Base-by-base conservation (phyloP, 805 yeast species). In the Maudiozyma serrabonitensis region DNA sequence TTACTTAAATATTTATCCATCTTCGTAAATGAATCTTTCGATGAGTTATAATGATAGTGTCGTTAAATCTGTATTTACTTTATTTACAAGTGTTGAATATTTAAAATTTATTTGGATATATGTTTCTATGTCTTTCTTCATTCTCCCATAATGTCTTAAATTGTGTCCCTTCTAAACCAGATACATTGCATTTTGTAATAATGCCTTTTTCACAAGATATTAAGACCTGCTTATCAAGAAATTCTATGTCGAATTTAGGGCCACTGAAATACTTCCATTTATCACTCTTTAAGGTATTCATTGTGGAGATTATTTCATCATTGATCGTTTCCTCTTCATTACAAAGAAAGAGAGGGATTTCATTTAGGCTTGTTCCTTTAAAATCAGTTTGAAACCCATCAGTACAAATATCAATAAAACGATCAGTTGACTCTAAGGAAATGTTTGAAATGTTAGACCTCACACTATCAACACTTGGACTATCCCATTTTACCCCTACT, bases 401-500 rank as follows among this genome's bases (percentile, higher is more conserved):
- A 6, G 50, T 47, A 45, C 63, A 57, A 9, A 68, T 57, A 23
- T 66, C 60, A 8, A 60, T 50, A 45, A 64, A 64, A 6, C 62
- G 67, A 3, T 60, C 58, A 2, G 66, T 51, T 2, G 66, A 58
- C 5, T 54, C 43, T 2, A 90, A 80, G 0, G 72, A 68, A 15
- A 87, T 62, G 60, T 93, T 93, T 0, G 77, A 67, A 3, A 93
- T 95, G n/a, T 80, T 80, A 0, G 96, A 80, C 45, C 81, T 78
- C 4, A 91, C 95, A 28, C 96, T 87, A 32, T 78, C 80, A 1
- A 91, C 87, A 9, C 82, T 78, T 34, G 72, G 67, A 39, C 72
- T 68, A 15, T 58, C 66, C 48, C 80, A 66, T 18, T 64, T 70
- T 1, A 82, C 71, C 1, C 79, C 80, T 3, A 65, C 55, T 1